Evolutionary conservation across 2,329 filamentous ascomycete genomes (phyloP), one percentile per base, ranked within the genome.

Genomic region (Emericellopsis atlantica): DNA sequence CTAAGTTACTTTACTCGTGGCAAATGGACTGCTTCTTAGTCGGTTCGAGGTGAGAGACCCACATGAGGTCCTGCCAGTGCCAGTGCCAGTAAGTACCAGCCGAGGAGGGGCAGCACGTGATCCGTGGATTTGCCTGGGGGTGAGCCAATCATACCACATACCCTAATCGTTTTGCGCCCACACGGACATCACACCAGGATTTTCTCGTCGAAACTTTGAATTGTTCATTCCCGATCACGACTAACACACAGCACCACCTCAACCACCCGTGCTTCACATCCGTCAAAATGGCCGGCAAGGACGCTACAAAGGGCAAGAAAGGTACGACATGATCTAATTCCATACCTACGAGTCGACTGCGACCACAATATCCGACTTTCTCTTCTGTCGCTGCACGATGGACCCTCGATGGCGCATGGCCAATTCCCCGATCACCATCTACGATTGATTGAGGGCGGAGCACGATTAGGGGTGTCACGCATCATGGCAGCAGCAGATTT

Each of bases 401-500:
- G 8, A 40, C 16, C 16, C n/a, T 14, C 18, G n/a, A 35, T 35
- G 32, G 32, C 18, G 32, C n/a, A 35, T 11, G n/a, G 8, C n/a
- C 26, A 6, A 29, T 6, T 29, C 26, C 8, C 9, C 26, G 26
- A 29, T 29, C 26, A 29, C 26, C 26, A 29, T 33, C 21, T 24
- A 12, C 39, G 39, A 32, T 32, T 29, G 39, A 32, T 32, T 29
- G 22, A 37, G 32, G 16, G 29, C 34, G 26, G 9, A 23, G 34
- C 16, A 18, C 22, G 32, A 37, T 7, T 32, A 23, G 32, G 22
- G 23, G 24, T 36, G 14, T 39, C 47, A 49, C 60, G 71, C 71
- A 75, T 71, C 69, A 70, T 76, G 77, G 41, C 77, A 79, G 72
- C 69, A 81, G 77, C 77, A 81, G 76, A 77, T 74, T 76, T 81